Conservation (phyloP, 768 basidiomycete genomes). For the Tylopilus rubrobrunneus region DNA sequence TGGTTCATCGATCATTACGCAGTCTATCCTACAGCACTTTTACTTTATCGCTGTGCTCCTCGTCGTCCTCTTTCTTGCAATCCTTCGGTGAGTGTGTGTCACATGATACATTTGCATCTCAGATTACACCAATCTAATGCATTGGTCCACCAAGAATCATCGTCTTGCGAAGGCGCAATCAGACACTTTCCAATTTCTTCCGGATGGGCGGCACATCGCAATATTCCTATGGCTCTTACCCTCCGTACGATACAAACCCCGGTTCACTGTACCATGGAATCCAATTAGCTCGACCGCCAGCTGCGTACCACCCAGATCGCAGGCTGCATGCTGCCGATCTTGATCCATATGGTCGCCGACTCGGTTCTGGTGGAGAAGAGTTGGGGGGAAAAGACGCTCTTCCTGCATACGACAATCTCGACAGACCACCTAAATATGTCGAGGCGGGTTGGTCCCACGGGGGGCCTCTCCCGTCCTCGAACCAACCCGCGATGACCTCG, state of each 20-base stretch:
- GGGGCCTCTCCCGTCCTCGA: background rate
- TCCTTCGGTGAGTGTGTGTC: slow-evolving; percentile 15
- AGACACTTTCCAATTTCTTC: slow-evolving; percentile 20
- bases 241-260: background rate
- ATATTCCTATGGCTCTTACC: slow-evolving; percentile 1
- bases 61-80: slow-evolving; percentile 14
- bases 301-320: slow-evolving; percentile 19
- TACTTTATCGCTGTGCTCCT: slow-evolving; percentile 22
- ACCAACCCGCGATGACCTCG: background rate
- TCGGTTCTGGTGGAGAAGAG: slow-evolving; percentile 29
- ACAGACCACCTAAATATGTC: slow-evolving; percentile 46
- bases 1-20: background rate
- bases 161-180: slow-evolving; percentile 24
- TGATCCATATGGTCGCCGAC: slow-evolving; percentile 40
- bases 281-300: slow-evolving; percentile 19
- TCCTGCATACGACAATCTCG: slow-evolving; percentile 44
- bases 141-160: slow-evolving; percentile 9
- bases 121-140: slow-evolving; percentile 1
- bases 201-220: background rate
- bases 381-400: slow-evolving; percentile 42
- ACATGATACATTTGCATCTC: background rate
- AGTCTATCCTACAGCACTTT: slow-evolving; percentile 21
- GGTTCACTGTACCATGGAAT: slow-evolving; percentile 13
- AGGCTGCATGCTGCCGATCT: slow-evolving; percentile 35
- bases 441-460: slow-evolving; percentile 19